Base-by-base conservation (phyloP, 768 basidiomycete species). In the Leccinum barrowsii region DNA sequence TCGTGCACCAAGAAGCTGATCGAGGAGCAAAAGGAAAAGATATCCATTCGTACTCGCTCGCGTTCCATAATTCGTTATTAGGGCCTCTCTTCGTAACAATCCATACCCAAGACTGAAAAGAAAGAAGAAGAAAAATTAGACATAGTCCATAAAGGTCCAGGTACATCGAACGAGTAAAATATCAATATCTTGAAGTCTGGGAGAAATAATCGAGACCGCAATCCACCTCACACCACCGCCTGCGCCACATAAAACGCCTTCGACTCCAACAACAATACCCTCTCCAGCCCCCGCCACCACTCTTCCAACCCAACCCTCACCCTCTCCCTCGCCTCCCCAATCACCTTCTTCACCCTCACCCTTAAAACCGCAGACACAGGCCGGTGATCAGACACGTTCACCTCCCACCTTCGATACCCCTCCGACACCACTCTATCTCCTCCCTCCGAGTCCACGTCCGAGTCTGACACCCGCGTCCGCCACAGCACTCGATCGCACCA, bases 401-500 rank as follows among this genome's bases (percentile, higher is more conserved):
- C 82, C 72, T 97, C 94, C 72, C 92, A 95, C 19, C 96, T 80
- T 46, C 73, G 72, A 72, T 99, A 97, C 65, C 85, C 84, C 63
- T 91, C 59, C 67, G 84, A 80, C 55, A 76, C 69, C 28, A 96
- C 85, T 7, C 91, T 78, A 12, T 71, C 74, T 13, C 78, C 76
- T 15, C 80, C 82, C 15, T 77, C 77, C 44, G 83, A 76, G 2
- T n/a, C 40, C 40, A 40, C 40, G 7, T 40, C 40, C 40, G 40
- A 40, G 40, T 42, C 40, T 5, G n/a, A 42, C 40, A 19, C n/a
- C n/a, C 40, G 40, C 40, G 40, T 42, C 4, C 86, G 84, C 85
- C 87, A 96, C 44, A 98, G 75, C 21, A 99, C 84, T 5, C 96
- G 87, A 70, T 99, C 96, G 70, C 96, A 99, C 94, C 95, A 99